phyloP scores from a whole-genome alignment of 805 yeast species.

The Helenozyma rhizophorensis region DNA sequence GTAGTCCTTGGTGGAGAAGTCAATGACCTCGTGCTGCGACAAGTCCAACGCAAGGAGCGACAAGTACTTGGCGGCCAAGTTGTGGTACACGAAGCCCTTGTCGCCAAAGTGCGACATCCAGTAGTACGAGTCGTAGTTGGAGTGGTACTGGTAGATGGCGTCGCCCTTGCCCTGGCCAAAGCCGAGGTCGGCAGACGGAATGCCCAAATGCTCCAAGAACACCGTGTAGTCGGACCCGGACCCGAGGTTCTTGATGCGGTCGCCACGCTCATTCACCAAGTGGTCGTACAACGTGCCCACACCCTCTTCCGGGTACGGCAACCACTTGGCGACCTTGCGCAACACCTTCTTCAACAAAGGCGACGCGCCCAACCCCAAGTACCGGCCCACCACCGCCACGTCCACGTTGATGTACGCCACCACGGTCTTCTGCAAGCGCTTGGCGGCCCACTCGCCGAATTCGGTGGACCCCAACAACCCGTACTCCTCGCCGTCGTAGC shows the following conservation, averaged over 20 bases:
- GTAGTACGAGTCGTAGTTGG: slow-evolving; percentile 52
- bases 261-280: slow-evolving; percentile 35
- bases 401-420: slow-evolving; percentile 71
- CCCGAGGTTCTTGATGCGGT: slow-evolving; percentile 24
- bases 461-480: slow-evolving; percentile 77
- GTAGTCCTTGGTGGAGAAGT: slow-evolving; percentile 45
- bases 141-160: slow-evolving; percentile 54
- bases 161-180: slow-evolving; percentile 32
- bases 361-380: slow-evolving; percentile 45
- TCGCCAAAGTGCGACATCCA: slow-evolving; percentile 55
- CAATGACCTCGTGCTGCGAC: slow-evolving; percentile 55
- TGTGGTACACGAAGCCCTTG: slow-evolving; percentile 50
- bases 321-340: slow-evolving; percentile 28
- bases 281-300: slow-evolving; percentile 39
- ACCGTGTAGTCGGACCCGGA: slow-evolving; percentile 46
- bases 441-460: slow-evolving; percentile 59
- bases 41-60: slow-evolving; percentile 53
- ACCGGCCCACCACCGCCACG: slow-evolving; percentile 53
- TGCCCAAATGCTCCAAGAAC: slow-evolving; percentile 63
- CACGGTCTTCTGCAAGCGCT: slow-evolving; percentile 43
- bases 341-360: slow-evolving; percentile 52
- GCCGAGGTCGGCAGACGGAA: slow-evolving; percentile 50
- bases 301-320: slow-evolving; percentile 13
- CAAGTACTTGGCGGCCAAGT: slow-evolving; percentile 52
- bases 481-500: slow-evolving; percentile 81